Base-by-base conservation (phyloP, 306 rosid species). In the Medicago ruthenica region DNA sequence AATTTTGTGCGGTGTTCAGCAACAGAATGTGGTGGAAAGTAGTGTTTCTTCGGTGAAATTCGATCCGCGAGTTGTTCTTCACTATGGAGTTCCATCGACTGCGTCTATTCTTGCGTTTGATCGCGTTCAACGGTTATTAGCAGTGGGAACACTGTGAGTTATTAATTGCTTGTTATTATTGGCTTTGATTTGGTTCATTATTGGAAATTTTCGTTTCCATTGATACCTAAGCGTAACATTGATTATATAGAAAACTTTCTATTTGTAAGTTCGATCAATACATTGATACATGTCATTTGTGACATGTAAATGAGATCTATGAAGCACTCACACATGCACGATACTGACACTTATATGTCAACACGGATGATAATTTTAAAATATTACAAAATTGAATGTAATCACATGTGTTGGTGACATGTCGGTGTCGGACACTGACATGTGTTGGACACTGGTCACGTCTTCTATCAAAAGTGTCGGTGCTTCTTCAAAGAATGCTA, bases 21-120 rank as follows among this genome's bases (percentile, higher is more conserved):
- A 63, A 74, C 85, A 74, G 64, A 74, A 81, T 58, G 88, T 6
- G 40, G 70, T 2, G 40, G 75, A 84, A 85, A 82, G 76, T 55
- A 71, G 82, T 78, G 55, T 78, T 73, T 73, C 74, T 22, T 20
- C 81, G 20, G 51, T 44, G 55, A 88, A 87, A 75, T 82, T 91
- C 62, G 79, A 88, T 77, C 91, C 90, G 20, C 87, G 85, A 10
- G 81, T 93, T 75, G 75, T 74, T 37, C 53, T 89, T 71, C 98
- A 91, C 90, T 87, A 85, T 51, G 98, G 98, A 77, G 80, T 93
- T 76, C 98, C 98, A n/a, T 76, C 89, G 10, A 78, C 87, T 36
- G 90, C 97, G 11, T 91, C 96, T 21, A 88, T 93, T 68, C 93
- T 93, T n/a, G 92, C 97, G 20, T 80, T 88, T 58, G 98, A 93